Evolutionary conservation across 1,284 basidiomycete species (phyloP), one percentile per base, ranked within the genome.

Genomic region (Ceratobasidium sp.): DNA sequence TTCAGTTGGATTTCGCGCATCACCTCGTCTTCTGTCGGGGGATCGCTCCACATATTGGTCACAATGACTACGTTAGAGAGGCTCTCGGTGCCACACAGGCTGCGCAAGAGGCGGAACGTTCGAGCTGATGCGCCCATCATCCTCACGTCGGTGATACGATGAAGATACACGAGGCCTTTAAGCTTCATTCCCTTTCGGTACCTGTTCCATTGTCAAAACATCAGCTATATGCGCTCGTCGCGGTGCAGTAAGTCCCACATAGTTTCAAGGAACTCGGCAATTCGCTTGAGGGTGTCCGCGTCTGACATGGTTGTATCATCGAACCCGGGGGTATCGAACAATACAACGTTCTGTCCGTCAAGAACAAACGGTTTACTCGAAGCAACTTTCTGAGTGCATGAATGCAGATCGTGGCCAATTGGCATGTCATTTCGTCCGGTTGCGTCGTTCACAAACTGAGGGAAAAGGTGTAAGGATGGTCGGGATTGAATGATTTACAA

Each of bases 31-130:
- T 55, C 77, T 6, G 42, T 61, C 13, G 72, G 77, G 6, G 75
- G 60, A 49, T 56, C 51, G 15, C 76, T 78, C 83, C 83, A 84
- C 82, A 83, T 83, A 44, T 77, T 83, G 20, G 83, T 84, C 26
- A 81, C 81, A 60, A 84, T 78, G 10, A 81, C 55, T 33, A 83
- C 82, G 68, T 83, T 84, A 23, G 68, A 13, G n/a, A 80, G 67
- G 40, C 33, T 77, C 10, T 66, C 58, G n/a, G 66, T 26, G 13
- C 80, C 80, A 55, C 80, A 80, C 7, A 80, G 60, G 33, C 53
- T 77, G 55, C 58, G 67, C 58, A 80, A 72, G 4, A 79, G 55
- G 2, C 75, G 64, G 13, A 73, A 60, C 18, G 79, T 80, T 46
- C 60, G 63, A 12, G 67, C 72, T 6, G 75, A 58, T 18, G 72